Base-by-base conservation (phyloP, 768 basidiomycete genomes). In the Serendipita sp. region DNA sequence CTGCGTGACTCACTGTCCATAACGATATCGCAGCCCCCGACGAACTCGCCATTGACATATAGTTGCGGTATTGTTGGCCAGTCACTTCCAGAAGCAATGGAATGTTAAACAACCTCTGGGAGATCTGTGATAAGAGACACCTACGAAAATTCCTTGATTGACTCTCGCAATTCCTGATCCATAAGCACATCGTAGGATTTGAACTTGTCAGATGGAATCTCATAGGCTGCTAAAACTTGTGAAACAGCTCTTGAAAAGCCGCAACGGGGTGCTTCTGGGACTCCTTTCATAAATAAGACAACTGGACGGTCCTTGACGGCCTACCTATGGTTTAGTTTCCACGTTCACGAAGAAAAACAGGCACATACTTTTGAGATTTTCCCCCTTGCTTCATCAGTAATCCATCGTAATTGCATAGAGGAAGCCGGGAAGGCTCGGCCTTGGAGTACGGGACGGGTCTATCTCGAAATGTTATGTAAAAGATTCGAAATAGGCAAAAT, bases 241-340 rank as follows among this genome's bases (percentile, higher is more conserved):
- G 92, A 81, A 0, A 87, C 92, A 0, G 95, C 95, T 62, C 95
- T 82, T 16, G 93, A 96, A 80, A 98, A 99, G 11, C 95, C 95
- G 66, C 95, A 98, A 69, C 92, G 85, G 1, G 95, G 95, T 3
- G 78, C 72, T 27, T 84, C 79, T 0, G 89, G 91, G 15, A 87
- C 91, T 8, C 96, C 96, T 72, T 99, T 99, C 95, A 99, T 98
- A 77, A 99, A 98, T 3, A 98, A 77, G 1, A 99, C 96, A 3
- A 98, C 80, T 0, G 93, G 93, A 48, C 81, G 82, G 0, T 80
- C 75, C 5, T 79, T 74, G 31, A 98, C 81, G 2, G 93, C 92
- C 68, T 82, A 60, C 10, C 10, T 27, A 3, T 36, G 6, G 1
- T 60, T 18, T 6, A 18, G n/a, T 8, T 52, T 52, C 6, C 16